Percentiles rank a stretch among this genome's conserved stretches.
Evolutionary conservation across 2,329 filamentous ascomycete species (phyloP).

Genomic region (Fusarium veterinarium): DNA sequence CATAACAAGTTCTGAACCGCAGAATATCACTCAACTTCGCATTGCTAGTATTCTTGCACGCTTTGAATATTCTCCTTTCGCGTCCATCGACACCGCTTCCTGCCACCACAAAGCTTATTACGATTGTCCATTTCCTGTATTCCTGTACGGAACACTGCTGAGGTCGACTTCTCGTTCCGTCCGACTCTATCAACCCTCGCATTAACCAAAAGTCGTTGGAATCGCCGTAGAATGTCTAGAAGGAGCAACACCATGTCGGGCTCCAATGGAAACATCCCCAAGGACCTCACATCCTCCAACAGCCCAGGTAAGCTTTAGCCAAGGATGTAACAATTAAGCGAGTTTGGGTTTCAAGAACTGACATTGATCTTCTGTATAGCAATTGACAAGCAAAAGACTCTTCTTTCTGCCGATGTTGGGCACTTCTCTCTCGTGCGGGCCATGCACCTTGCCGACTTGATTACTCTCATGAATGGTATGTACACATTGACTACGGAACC

Average conservation of each 20-base stretch:
- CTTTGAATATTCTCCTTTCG: background rate
- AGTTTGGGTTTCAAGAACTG: slow-evolving; percentile 3
- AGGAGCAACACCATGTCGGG: slow-evolving; percentile 59
- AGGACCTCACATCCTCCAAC: slow-evolving; percentile 45
- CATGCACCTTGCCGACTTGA: slow-evolving; percentile 83
- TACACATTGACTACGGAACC: background rate
- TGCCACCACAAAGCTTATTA: slow-evolving; percentile 4
- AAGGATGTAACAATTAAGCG: background rate
- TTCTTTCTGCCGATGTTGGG: slow-evolving; percentile 75
- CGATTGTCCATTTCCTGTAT: background rate
- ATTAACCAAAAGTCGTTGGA: background rate
- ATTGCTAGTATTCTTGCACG: background rate
- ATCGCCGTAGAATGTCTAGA: slow-evolving; percentile 69
- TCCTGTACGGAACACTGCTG: background rate
- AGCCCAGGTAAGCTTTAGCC: slow-evolving; percentile 50
- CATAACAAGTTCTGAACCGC: background rate
- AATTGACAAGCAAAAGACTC: slow-evolving; percentile 79
- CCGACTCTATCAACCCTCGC: background rate
- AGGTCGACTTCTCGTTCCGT: background rate
- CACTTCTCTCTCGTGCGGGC: slow-evolving; percentile 78
- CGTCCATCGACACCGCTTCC: slow-evolving; percentile 15
- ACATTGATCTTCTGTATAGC: slow-evolving; percentile 53
- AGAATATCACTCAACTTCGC: background rate
- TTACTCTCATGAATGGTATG: slow-evolving; percentile 83
- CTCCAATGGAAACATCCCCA: slow-evolving; percentile 46